Base-by-base conservation (phyloP, 768 basidiomycete genomes). In the Pleurotus tuber-regium region DNA sequence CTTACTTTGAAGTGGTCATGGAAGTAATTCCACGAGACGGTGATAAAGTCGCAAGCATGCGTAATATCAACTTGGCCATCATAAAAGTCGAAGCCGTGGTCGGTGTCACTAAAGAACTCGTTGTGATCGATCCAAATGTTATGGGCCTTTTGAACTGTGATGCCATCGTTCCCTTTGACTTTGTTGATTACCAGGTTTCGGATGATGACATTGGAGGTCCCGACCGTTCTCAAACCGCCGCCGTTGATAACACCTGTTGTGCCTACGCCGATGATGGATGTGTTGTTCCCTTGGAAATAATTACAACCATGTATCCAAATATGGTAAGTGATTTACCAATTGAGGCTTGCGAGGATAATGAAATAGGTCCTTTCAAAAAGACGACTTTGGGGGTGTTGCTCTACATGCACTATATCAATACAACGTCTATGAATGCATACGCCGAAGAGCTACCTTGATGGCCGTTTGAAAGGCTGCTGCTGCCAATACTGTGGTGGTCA, bases 111-210 rank as follows among this genome's bases (percentile, higher is more conserved):
- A 43, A 44, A 62, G 33, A 62, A 62, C 50, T 62, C 61, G 36
- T 59, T 59, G 46, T 62, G 59, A 41, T 62, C 61, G 43, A 61
- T 57, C 60, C 60, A 61, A 25, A 61, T 49, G 40, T 61, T 61
- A 4, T 50, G 59, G 11, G 58, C 39, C 19, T 36, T 31, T 40
- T 61, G 58, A 2, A 61, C 50, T 9, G 60, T 59, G 23, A 61
- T 59, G 7, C 46, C 60, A 41, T 61, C 60, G 52, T 61, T 61
- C 14, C 60, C 60, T n/a, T 55, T 52, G 46, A 61, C 60, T 50
- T 61, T 61, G 47, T 61, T 59, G 47, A 61, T 59, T 25, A 61
- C 56, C 14, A 61, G 33, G 33, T 61, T 61, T 26, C 55, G 58
- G 11, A 61, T 54, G 43, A 61, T 57, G 42, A 61, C 54, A 47